Conservation (phyloP, 345 rosid species). For the Brassica cretica region DNA sequence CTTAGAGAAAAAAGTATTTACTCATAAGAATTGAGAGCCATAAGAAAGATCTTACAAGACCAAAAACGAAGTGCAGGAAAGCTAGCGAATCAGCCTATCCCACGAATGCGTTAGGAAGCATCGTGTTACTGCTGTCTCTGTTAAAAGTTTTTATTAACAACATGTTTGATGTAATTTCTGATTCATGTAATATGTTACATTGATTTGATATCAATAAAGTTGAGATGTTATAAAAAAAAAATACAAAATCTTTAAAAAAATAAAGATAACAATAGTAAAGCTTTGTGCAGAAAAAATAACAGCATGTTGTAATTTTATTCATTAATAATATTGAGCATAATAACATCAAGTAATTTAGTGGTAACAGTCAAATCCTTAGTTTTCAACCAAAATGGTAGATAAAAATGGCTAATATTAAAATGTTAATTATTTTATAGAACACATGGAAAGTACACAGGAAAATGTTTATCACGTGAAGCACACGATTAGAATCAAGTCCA, state of each 20-base stretch:
- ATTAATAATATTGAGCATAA: too few species aligned
- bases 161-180: not conserved
- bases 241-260: too few species aligned
- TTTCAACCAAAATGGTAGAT: too few species aligned
- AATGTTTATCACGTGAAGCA: not conserved
- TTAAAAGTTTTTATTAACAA: too few species aligned
- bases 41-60: not conserved
- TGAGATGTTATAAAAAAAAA: not conserved
- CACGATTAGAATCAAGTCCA: too few species aligned
- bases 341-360: too few species aligned
- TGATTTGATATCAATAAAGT: not conserved
- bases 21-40: not conserved
- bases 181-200: not conserved
- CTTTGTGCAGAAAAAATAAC: too few species aligned
- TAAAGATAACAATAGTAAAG: too few species aligned
- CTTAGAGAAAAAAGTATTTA: not conserved
- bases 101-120: not conserved
- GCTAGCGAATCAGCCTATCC: not conserved
- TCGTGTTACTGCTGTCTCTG: not conserved
- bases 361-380: too few species aligned
- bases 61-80: not conserved
- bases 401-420: too few species aligned
- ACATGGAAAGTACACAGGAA: not conserved
- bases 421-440: not conserved
- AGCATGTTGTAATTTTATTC: too few species aligned